Base-by-base conservation (phyloP, 2,329 filamentous ascomycete genomes). In the Fusarium beomiforme region DNA sequence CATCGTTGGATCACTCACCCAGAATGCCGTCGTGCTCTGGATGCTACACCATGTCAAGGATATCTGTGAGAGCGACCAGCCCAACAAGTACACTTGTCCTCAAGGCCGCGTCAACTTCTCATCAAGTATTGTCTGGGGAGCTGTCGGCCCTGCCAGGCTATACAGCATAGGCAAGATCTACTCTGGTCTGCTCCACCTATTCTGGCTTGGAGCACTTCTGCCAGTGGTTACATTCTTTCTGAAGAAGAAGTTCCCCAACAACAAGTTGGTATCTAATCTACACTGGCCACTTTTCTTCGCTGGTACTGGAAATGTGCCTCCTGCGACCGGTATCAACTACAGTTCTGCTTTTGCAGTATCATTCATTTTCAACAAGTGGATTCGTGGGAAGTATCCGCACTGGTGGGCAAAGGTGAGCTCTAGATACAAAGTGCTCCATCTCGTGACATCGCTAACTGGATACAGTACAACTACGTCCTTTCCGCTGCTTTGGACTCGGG, bases 241-340 rank as follows among this genome's bases (percentile, higher is more conserved):
- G 0, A 26, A 5, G 0, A 46, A 8, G 14, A 60, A 16, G 24
- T 58, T 10, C 0, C 58, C 58, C 2, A 21, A 31, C 4, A 58
- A 16, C 16, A 58, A 33, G 5, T 16, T 60, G 16, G 10, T 60
- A 2, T 31, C 24, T 0, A 46, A 33, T 3, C 50, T 60, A 6
- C 58, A 60, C 24, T 60, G 58, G 58, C 58, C 58, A 3, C 58
- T 60, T 2, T 60, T 60, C n/a, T 60, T 60, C 6, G 58, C 58
- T 3, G 58, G 51, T 0, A 60, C 58, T 0, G 58, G 58, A 0
- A 60, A 58, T 1, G 51, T 60, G 1, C 58, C 58, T 5, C 58
- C 58, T 2, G 58, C 58, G 4, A 60, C 58, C 1, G 58, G 58
- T 0, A 60, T 60, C 13, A 60, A 60, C 11, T 60, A 60, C 13